phyloP scores from a whole-genome alignment of 2,329 filamentous ascomycete genomes.

The Mycosphaerella sp. region DNA sequence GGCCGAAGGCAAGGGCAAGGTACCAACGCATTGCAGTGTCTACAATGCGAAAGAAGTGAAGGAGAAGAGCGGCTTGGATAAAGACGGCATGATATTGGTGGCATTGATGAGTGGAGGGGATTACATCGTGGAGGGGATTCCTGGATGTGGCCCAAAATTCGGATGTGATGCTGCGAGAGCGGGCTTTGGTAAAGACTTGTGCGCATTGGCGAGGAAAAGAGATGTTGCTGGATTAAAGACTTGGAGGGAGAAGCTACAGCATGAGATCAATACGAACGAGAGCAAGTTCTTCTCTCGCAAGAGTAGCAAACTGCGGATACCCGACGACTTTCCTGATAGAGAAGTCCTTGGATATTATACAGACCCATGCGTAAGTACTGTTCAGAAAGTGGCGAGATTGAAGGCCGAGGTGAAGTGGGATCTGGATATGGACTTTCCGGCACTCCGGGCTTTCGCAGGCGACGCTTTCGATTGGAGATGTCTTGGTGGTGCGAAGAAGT shows the following conservation, averaged over 20 bases:
- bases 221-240: conserved; percentile 54
- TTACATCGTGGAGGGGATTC: conserved; percentile 82
- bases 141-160: conserved; percentile 78
- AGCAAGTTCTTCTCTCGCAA: conserved; percentile 71
- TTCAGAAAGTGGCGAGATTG: conserved; percentile 52
- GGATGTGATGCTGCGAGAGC: conserved; percentile 86
- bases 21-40: conserved; percentile 77
- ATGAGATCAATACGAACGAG: conserved; percentile 78
- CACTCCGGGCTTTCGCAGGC: conserved; percentile 65
- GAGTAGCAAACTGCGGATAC: conserved; percentile 68
- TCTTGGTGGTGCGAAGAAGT: conserved; percentile 72
- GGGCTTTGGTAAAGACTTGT: conserved; percentile 74
- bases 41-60: conserved; percentile 61
- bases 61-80: conserved; percentile 58
- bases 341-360: conserved; percentile 83
- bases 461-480: conserved; percentile 85
- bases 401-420: conserved; percentile 55
- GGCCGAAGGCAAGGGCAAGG: conserved; percentile 60
- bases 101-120: conserved; percentile 94
- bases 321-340: conserved; percentile 71
- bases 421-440: conserved; percentile 56
- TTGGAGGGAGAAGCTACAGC: conserved; percentile 67
- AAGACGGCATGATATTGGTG: conserved; percentile 87
- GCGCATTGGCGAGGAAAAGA: conserved; percentile 51
- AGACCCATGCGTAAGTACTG: conserved; percentile 70